Evolutionary conservation across 139 green algal species (phyloP).

Genomic region (Parachlorella kessleri): DNA sequence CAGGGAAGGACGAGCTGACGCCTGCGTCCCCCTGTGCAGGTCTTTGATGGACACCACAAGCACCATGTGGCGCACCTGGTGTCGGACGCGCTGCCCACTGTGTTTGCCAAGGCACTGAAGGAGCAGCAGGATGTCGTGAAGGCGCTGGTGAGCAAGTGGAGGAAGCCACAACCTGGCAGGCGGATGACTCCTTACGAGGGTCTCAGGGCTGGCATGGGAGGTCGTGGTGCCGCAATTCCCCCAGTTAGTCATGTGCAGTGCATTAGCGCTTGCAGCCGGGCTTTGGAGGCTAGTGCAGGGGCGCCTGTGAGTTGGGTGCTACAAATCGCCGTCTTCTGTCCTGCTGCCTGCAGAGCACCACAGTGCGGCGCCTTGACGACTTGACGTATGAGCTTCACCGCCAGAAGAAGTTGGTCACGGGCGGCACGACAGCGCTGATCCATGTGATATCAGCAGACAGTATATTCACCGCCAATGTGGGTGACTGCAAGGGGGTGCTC

Average conservation of each 20-base stretch:
- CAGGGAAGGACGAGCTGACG: not conserved
- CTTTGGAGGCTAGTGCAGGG: too few relatives aligned
- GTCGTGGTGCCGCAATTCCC: too few relatives aligned
- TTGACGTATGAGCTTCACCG: conserved; percentile 13
- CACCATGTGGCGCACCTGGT: conserved; percentile 32
- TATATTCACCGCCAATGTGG: conserved; percentile 40
- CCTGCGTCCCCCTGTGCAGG: not conserved
- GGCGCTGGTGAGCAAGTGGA: conserved; percentile 21
- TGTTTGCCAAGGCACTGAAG: not conserved
- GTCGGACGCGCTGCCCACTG: conserved; percentile 1
- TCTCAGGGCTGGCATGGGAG: too few relatives aligned
- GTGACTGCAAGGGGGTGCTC: conserved; percentile 43
- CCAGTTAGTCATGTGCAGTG: too few relatives aligned
- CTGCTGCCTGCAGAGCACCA: conserved; percentile 5
- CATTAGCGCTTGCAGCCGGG: too few relatives aligned
- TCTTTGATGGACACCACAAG: conserved; percentile 38
- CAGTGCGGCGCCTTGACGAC: conserved; percentile 30
- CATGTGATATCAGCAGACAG: conserved; percentile 4
- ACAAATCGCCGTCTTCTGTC: too few relatives aligned
- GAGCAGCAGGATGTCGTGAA: not conserved
- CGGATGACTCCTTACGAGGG: not conserved
- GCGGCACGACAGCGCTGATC: conserved; percentile 40
- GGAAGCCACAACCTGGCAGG: too few relatives aligned
- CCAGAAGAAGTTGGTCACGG: conserved; percentile 7
- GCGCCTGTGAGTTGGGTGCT: too few relatives aligned